phyloP scores from a whole-genome alignment of 148 eudicot genomes.

The Hydrangea macrophylla region DNA sequence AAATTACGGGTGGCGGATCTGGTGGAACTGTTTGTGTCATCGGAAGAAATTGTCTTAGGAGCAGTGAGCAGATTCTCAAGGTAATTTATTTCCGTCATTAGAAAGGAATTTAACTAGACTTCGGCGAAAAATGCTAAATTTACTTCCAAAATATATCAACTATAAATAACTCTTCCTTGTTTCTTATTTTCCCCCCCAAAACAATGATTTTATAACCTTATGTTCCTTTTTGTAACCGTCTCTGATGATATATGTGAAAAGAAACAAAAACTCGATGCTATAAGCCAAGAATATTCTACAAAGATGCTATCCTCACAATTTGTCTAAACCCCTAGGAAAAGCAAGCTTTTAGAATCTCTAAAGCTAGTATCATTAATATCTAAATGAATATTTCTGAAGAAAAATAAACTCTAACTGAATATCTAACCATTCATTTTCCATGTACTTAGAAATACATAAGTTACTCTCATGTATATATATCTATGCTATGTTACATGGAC shows the following conservation, averaged over 20 bases:
- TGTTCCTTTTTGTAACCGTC: not conserved
- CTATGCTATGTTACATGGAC: no score
- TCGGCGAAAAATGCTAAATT: not conserved
- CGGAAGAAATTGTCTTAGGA: constrained; percentile 69
- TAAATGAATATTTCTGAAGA: not conserved
- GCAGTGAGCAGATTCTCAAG: constrained; percentile 82
- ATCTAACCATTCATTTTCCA: no score
- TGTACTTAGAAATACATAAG: not conserved
- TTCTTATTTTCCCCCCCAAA: no score
- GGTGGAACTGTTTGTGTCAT: constrained; percentile 93
- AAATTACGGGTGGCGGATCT: constrained; percentile 97
- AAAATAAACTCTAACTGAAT: not conserved
- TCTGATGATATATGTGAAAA: not conserved
- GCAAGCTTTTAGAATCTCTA: not conserved
- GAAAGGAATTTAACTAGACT: not conserved
- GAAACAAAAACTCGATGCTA: not conserved
- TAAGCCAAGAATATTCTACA: not conserved
- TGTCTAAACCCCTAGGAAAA: not conserved
- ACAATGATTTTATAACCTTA: not conserved
- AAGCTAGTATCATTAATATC: not conserved
- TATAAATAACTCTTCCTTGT: not conserved
- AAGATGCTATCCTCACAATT: not conserved
- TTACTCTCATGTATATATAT: not conserved
- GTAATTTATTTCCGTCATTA: constrained; percentile 27
- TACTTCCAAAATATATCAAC: not conserved